A percentile compares a stretch with the other conserved stretches of the same genome.
Conservation (phyloP, 2,329 filamentous ascomycete genomes). For the Aureobasidium sp. region DNA sequence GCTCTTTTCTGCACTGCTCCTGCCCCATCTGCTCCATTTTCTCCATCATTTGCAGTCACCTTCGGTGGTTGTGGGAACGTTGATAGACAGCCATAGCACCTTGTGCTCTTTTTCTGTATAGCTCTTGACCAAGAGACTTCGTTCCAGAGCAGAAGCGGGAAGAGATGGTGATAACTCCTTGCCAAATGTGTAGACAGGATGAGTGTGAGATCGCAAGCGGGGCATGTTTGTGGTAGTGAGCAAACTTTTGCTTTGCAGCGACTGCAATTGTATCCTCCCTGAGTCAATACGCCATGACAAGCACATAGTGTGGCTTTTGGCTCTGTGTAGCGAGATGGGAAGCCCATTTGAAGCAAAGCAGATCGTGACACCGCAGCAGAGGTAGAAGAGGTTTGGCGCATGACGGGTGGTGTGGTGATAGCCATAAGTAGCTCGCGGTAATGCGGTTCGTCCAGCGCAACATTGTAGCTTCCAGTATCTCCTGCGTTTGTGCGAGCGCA, state of each 20-base stretch:
- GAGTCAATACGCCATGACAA: conserved; percentile 75
- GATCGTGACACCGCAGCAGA: conserved; percentile 21
- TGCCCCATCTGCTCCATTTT: conserved; percentile 12
- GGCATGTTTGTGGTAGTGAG: conserved; percentile 81
- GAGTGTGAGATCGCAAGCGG: conserved; percentile 81
- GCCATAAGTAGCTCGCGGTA: conserved; percentile 84
- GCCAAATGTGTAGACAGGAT: conserved; percentile 91
- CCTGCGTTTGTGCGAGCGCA: conserved; percentile 81
- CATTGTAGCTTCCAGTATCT: conserved; percentile 66
- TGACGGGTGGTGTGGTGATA: conserved; percentile 81
- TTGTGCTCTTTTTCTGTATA: conserved; percentile 37
- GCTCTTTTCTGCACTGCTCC: conserved; percentile 19
- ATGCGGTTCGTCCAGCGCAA: conserved; percentile 81
- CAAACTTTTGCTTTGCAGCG: conserved; percentile 86
- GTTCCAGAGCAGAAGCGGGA: conserved; percentile 82
- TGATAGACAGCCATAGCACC: conserved; percentile 74
- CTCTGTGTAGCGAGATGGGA: conserved; percentile 78
- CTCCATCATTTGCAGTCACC: conserved; percentile 3
- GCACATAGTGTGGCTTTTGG: conserved; percentile 71
- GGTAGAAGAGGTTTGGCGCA: conserved; percentile 41
- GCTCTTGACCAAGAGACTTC: conserved; percentile 77
- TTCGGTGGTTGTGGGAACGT: conserved; percentile 51
- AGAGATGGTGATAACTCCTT: conserved; percentile 87
- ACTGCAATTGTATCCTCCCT: conserved; percentile 86
- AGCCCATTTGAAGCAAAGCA: conserved; percentile 91